Base-by-base conservation (phyloP, 768 basidiomycete genomes). In the Pleurotus pulmonarius region DNA sequence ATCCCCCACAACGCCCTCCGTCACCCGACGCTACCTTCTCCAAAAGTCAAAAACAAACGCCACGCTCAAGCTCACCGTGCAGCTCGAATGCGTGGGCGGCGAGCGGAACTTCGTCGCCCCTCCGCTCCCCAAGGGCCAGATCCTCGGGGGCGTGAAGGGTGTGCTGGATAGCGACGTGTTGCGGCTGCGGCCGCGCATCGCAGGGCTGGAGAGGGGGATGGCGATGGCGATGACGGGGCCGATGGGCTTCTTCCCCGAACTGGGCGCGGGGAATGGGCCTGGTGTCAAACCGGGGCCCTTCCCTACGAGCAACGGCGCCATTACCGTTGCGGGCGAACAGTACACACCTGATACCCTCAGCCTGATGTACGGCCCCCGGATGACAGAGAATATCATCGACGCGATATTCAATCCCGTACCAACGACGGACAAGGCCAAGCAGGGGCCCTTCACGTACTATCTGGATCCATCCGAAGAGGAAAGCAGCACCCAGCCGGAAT, bases 41-140 rank as follows among this genome's bases (percentile, higher is more conserved):
- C 75, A 82, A 47, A 81, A 88, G 62, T 89, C 86, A 62, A 90
- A 88, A 70, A 89, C 84, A 39, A 92, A 92, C 61, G 88, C 90
- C 1, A 87, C 85, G 5, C 74, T 92, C 47, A 87, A 87, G 82
- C 73, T 91, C 7, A 82, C 86, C 4, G 76, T 89, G 37, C 76
- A 79, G 61, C 71, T 85, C 55, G 79, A 67, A 47, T 64, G 80
- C 56, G 69, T 83, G 13, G 78, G 78, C 12, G 86, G 86, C 3
- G 80, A 82, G 61, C 70, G 75, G 5, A 57, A 71, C 26, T 92
- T 83, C 64, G 75, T 74, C 38, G 81, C 87, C 0, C 88, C 88
- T 13, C 83, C 87, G 0, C 77, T 91, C 3, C 83, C 84, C 3
- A 84, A 84, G 60, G 87, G 81, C 58, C 89, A 90, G 65, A 87